These are phyloP conservation scores for Candida sphagnicola DNA, from an alignment of 805 yeast species.

Conservation along the genomic window DNA sequence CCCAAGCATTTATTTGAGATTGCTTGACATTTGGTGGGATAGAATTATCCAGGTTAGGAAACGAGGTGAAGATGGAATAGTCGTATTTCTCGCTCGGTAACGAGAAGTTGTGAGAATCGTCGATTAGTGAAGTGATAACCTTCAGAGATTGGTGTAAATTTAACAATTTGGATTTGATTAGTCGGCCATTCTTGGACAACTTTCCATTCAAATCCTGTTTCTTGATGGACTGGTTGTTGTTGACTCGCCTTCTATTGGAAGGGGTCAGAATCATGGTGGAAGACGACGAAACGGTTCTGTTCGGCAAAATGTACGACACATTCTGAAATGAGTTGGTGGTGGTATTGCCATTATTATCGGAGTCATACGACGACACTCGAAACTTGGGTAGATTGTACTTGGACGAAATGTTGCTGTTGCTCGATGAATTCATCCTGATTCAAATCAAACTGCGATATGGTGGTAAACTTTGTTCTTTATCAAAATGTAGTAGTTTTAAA, in stretches of 20 bases:
- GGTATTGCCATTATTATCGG: conserved; percentile 1
- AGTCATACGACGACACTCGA: conserved; percentile 1
- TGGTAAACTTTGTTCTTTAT: too few relatives aligned
- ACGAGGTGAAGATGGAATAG: conserved; percentile 31
- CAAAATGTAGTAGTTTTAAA: too few relatives aligned
- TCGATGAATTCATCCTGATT: too few relatives aligned
- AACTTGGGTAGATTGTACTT: conserved; percentile 13
- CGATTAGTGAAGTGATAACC: conserved; percentile 1
- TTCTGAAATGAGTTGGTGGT: conserved; percentile 5
- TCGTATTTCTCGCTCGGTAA: conserved; percentile 20
- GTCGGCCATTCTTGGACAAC: conserved; percentile 21
- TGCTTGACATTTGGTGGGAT: conserved; percentile 35
- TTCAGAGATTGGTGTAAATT: conserved; percentile 38
- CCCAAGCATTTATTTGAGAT: conserved; percentile 44
- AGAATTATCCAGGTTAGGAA: conserved; percentile 13
- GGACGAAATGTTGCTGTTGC: conserved; percentile 6
- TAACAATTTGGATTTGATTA: conserved; percentile 33
- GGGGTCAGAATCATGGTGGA: conserved; percentile 41
- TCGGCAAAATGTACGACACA: conserved; percentile 13
- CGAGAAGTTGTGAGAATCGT: not conserved
- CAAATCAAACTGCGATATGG: too few relatives aligned
- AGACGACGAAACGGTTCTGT: conserved; percentile 33
- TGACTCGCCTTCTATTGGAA: conserved; percentile 35
- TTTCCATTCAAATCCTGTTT: conserved; percentile 4
- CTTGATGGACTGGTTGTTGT: conserved; percentile 13